These are phyloP conservation scores for Yamadazyma dendronema DNA, from an alignment of 1,139 yeast genomes.

Conservation along the genomic window DNA sequence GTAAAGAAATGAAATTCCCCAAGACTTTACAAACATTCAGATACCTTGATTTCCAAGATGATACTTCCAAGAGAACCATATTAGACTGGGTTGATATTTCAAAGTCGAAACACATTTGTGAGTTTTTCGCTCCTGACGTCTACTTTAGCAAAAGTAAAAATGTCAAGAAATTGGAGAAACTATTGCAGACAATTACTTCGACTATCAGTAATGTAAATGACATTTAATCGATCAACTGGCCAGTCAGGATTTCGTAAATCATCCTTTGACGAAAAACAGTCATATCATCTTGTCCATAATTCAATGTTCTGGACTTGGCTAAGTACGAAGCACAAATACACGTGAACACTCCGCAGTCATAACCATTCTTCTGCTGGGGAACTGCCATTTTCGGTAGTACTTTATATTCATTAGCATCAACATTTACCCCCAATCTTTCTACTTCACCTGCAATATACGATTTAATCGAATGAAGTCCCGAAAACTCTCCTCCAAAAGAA, in stretches of 20 bases:
- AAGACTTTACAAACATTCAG: slow-evolving; percentile 3
- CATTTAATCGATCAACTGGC: slow-evolving; percentile 1
- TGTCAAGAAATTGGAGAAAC: neutral
- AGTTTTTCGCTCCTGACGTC: neutral
- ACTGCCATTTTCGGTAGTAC: slow-evolving; percentile 42
- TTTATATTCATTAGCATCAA: slow-evolving; percentile 32
- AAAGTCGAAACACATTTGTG: slow-evolving; percentile 3
- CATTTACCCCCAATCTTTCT: slow-evolving; percentile 37
- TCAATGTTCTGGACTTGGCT: slow-evolving; percentile 45
- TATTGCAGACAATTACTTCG: slow-evolving; percentile 22
- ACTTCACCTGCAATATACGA: slow-evolving; percentile 63
- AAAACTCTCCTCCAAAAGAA: slow-evolving; percentile 37
- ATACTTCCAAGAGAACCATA: neutral
- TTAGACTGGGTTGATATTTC: slow-evolving; percentile 5
- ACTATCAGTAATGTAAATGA: neutral
- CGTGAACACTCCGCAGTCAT: slow-evolving; percentile 93
- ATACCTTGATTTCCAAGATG: neutral
- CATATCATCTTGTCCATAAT: slow-evolving; percentile 72
- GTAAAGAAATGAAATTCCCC: slow-evolving; percentile 2
- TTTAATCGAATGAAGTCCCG: slow-evolving; percentile 44
- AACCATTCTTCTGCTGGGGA: slow-evolving; percentile 89
- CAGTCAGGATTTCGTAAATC: slow-evolving; percentile 48
- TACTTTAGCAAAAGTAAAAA: neutral
- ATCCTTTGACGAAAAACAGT: slow-evolving; percentile 64
- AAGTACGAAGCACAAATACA: slow-evolving; percentile 73